Evolutionary conservation across 139 green algal genomes (phyloP).

Genomic region (Mesostigma viride): DNA sequence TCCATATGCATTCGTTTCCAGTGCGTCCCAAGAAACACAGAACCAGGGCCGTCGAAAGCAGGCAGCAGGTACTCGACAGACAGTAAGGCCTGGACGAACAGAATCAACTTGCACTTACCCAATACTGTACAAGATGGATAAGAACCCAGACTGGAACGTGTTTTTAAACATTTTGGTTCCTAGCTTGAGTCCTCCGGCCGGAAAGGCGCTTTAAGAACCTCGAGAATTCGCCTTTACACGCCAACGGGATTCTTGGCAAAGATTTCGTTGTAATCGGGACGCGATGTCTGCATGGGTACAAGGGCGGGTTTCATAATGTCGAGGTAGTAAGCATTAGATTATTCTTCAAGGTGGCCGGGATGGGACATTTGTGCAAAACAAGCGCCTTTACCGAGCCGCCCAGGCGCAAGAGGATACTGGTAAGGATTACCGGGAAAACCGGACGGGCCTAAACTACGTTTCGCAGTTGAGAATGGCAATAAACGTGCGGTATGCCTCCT

Average conservation of each 20-base stretch:
- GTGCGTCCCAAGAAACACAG: neutral
- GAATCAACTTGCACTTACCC: slow-evolving; percentile 32
- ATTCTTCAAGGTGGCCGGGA: too few species aligned
- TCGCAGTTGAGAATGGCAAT: too few species aligned
- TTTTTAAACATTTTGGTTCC: slow-evolving; percentile 62
- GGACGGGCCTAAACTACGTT: too few species aligned
- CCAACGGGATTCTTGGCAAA: slow-evolving; percentile 12
- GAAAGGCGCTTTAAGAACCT: neutral
- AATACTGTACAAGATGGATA: slow-evolving; percentile 90
- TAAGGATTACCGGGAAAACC: too few species aligned
- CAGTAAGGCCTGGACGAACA: neutral
- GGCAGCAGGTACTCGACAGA: too few species aligned
- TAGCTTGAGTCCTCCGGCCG: neutral
- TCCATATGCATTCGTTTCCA: neutral
- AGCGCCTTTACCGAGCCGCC: too few species aligned
- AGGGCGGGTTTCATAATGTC: too few species aligned
- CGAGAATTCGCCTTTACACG: neutral
- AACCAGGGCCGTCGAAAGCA: neutral
- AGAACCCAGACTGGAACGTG: slow-evolving; percentile 80
- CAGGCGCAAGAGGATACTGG: too few species aligned
- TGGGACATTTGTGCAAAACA: too few species aligned
- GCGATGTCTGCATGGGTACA: slow-evolving; percentile 20
- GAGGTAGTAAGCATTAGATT: too few species aligned
- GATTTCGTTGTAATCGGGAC: slow-evolving; percentile 26
- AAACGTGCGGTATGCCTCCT: too few species aligned